Base-by-base conservation (phyloP, 352 stramenopile species). In the Globisporangium okanoganense region DNA sequence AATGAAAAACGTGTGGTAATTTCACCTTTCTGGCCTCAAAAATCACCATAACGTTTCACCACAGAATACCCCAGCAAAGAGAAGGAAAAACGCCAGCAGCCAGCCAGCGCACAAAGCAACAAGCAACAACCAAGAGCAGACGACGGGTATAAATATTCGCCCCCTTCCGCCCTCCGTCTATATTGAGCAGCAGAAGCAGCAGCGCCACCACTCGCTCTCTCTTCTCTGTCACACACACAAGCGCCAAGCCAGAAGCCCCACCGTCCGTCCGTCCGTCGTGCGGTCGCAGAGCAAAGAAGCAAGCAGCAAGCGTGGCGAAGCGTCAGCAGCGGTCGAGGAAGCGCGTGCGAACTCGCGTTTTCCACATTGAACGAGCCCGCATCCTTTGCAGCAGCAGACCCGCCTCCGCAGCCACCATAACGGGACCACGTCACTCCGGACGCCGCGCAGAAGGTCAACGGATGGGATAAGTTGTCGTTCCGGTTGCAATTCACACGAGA, bases 391-490 rank as follows among this genome's bases (percentile, higher is more conserved):
- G n/a, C n/a, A n/a, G n/a, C 27, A 31, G 29, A 20, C 29, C 18
- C 45, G 22, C 45, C 33, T 24, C 33, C 29, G 53, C 53, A 62
- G 44, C 45, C 60, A 65, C 60, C 60, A 66, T 66, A 66, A 66
- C 60, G 52, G 60, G 60, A 66, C 60, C 45, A 66, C 41, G 60
- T 56, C 60, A 66, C 60, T 49, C 60, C 52, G 52, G 52, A 61
- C 60, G 52, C 44, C 36, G 52, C 58, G 50, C 59, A 63, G 58
- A 51, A 64, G 22, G 25, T 58, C 62, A 67, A 71, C 71, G 71
- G 67, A 78, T 78, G 71, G 71, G 71, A 78, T 78, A 78, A 76
- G 66, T 64, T 53, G n/a, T 70, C 60, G 45, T 56, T 41, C 45
- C 51, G 50, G n/a, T 47, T 58, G 53, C 64, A 64, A 70, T 61